These are phyloP conservation scores for Neurospora hispaniola DNA, from an alignment of 495 filamentous ascomycete species.

Conservation along the genomic window DNA sequence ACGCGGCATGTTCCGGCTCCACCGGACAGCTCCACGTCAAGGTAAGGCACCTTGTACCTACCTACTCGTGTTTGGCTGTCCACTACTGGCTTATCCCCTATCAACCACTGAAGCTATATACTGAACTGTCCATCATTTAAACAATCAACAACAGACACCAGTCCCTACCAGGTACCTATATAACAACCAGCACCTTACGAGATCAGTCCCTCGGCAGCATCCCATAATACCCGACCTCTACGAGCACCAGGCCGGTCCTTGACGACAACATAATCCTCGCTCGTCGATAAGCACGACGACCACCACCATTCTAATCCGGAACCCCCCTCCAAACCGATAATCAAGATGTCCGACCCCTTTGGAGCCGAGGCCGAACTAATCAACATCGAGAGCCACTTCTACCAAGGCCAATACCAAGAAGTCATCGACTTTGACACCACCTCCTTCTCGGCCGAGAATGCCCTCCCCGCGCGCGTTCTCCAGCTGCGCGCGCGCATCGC, in stretches of 20 bases:
- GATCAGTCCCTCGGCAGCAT: neutral
- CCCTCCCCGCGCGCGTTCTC: slow-evolving; percentile 66
- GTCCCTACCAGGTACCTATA: too few species aligned
- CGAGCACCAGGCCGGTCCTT: neutral
- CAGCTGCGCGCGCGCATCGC: slow-evolving; percentile 74
- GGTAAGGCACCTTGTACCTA: neutral
- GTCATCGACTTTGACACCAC: slow-evolving; percentile 74
- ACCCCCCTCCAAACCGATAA: slow-evolving; percentile 1
- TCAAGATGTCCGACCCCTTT: slow-evolving; percentile 74
- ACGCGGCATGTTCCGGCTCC: neutral
- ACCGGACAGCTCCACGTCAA: neutral
- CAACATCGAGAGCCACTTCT: slow-evolving; percentile 91
- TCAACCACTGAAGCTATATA: slow-evolving; percentile 1
- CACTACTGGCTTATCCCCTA: neutral
- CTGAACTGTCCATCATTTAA: neutral
- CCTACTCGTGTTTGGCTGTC: neutral
- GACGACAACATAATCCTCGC: neutral
- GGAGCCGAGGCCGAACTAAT: slow-evolving; percentile 91
- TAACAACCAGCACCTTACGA: neutral
- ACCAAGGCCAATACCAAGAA: slow-evolving; percentile 77
- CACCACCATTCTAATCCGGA: neutral
- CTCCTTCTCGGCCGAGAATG: slow-evolving; percentile 65
- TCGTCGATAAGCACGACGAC: neutral
- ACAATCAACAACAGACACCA: neutral
- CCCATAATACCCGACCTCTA: neutral